A percentile compares a stretch with the other conserved stretches of the same genome.
These are phyloP conservation scores for Penicillium steckii DNA, from an alignment of 495 filamentous ascomycete genomes.

Conservation along the genomic window DNA sequence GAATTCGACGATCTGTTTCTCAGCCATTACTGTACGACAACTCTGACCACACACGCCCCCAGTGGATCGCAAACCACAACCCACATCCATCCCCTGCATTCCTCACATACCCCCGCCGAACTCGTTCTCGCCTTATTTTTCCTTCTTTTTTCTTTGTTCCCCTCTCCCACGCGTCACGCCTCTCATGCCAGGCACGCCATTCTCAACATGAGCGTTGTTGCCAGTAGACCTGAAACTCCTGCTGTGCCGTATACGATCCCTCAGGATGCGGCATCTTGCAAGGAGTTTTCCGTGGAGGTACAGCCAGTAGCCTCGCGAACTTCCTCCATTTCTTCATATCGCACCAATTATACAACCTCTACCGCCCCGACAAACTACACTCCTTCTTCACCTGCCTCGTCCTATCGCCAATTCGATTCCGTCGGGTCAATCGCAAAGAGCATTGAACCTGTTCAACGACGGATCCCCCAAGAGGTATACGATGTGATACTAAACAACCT, in stretches of 20 bases:
- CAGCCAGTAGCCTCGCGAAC: constrained; percentile 34
- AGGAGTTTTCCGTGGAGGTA: constrained; percentile 29
- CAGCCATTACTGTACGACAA: constrained; percentile 19
- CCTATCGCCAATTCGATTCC: constrained; percentile 38
- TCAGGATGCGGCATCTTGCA: constrained; percentile 15
- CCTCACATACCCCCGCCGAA: constrained; percentile 14
- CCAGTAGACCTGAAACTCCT: constrained; percentile 41
- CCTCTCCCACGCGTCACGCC: constrained; percentile 7
- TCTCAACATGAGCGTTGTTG: constrained; percentile 42
- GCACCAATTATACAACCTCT: constrained; percentile 38
- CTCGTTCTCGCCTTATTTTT: constrained; percentile 8
- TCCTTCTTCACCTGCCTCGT: constrained; percentile 35
- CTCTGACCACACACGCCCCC: neutral
- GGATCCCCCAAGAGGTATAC: constrained; percentile 56
- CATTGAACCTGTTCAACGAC: constrained; percentile 44
- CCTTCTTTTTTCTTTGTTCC: constrained; percentile 6
- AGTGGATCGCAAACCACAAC: constrained; percentile 2
- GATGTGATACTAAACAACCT: constrained; percentile 55
- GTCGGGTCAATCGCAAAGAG: constrained; percentile 34
- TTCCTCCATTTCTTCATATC: constrained; percentile 44
- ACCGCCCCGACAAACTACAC: constrained; percentile 42
- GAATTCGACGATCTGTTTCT: constrained; percentile 20
- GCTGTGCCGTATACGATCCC: constrained; percentile 33
- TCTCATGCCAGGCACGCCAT: constrained; percentile 23
- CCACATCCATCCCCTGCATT: constrained; percentile 22